phyloP scores from a whole-genome alignment of 345 rosid species.

The Aquilaria sinensis region DNA sequence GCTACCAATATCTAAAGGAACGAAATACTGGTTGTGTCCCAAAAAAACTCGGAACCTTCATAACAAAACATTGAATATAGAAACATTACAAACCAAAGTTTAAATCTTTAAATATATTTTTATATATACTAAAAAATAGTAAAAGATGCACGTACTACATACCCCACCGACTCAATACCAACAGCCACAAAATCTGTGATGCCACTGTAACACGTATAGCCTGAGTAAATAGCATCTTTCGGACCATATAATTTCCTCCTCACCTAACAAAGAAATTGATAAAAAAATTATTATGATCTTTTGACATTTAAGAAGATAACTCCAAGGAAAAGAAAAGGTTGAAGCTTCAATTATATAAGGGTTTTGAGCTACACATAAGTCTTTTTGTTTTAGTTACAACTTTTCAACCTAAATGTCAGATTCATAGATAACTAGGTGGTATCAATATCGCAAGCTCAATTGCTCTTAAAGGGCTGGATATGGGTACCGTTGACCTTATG shows the following conservation, averaged over 20 bases:
- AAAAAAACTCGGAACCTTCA: conserved; percentile 80
- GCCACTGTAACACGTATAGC: conserved; percentile 91
- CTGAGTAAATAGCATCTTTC: conserved; percentile 72
- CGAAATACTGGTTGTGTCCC: conserved; percentile 97
- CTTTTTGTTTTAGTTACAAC: too few species aligned
- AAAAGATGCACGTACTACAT: conserved; percentile 22
- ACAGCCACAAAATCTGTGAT: conserved; percentile 88
- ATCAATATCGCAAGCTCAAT: too few species aligned
- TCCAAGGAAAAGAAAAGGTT: too few species aligned
- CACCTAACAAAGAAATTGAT: conserved; percentile 39
- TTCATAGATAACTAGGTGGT: too few species aligned
- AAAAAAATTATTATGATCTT: too few species aligned
- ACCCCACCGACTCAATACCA: conserved; percentile 94
- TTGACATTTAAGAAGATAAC: too few species aligned
- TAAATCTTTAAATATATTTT: too few species aligned
- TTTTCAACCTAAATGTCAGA: too few species aligned
- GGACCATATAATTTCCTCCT: conserved; percentile 74
- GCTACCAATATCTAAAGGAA: conserved; percentile 90
- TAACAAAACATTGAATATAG: conserved; percentile 14
- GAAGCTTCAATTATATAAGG: conserved; percentile 14
- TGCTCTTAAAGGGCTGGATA: too few species aligned
- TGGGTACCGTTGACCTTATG: conserved; percentile 98
- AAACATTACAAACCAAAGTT: conserved; percentile 1
- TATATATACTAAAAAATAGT: not conserved
- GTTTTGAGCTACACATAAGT: too few species aligned